A percentile compares a stretch with the other conserved stretches of the same genome.
phyloP scores from a whole-genome alignment of 768 basidiomycete genomes.

The Hericium coralloides region DNA sequence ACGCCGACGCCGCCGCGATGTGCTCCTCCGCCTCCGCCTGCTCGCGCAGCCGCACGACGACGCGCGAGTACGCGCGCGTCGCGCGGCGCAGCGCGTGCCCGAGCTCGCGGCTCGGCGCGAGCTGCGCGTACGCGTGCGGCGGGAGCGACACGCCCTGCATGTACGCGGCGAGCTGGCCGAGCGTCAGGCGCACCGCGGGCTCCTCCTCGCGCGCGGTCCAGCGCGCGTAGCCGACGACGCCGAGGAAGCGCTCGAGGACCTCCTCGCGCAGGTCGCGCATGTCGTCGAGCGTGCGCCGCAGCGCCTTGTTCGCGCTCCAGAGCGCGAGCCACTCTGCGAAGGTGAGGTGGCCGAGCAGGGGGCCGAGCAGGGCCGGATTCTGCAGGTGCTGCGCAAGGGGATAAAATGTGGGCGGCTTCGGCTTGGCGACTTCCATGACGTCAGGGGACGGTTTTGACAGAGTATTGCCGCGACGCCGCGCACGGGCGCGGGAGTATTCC shows the following conservation, averaged over 20 bases:
- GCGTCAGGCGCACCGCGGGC: slow-evolving; percentile 44
- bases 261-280: slow-evolving; percentile 46
- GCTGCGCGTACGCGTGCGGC: slow-evolving; percentile 57
- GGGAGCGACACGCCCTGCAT: slow-evolving; percentile 75
- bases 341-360: slow-evolving; percentile 51
- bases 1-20: neutral
- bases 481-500: slow-evolving; percentile 31
- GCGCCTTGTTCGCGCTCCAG: slow-evolving; percentile 45
- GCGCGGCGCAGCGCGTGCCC: slow-evolving; percentile 49
- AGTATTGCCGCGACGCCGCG: slow-evolving; percentile 30
- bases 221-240: slow-evolving; percentile 60
- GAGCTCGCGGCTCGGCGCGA: slow-evolving; percentile 31
- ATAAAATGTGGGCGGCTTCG: slow-evolving; percentile 24
- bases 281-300: slow-evolving; percentile 41
- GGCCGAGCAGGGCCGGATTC: slow-evolving; percentile 40
- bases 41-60: slow-evolving; percentile 66
- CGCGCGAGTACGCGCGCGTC: slow-evolving; percentile 69
- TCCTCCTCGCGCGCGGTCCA: slow-evolving; percentile 44
- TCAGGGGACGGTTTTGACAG: slow-evolving; percentile 33
- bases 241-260: slow-evolving; percentile 60
- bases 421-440: slow-evolving; percentile 16
- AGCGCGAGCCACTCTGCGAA: slow-evolving; percentile 68
- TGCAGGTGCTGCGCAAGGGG: slow-evolving; percentile 50
- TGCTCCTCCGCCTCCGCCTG: slow-evolving; percentile 60
- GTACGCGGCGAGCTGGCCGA: slow-evolving; percentile 76